Evolutionary conservation across 371 early-diverging fungal genomes (phyloP).

Genomic region (Mortierella sp.): DNA sequence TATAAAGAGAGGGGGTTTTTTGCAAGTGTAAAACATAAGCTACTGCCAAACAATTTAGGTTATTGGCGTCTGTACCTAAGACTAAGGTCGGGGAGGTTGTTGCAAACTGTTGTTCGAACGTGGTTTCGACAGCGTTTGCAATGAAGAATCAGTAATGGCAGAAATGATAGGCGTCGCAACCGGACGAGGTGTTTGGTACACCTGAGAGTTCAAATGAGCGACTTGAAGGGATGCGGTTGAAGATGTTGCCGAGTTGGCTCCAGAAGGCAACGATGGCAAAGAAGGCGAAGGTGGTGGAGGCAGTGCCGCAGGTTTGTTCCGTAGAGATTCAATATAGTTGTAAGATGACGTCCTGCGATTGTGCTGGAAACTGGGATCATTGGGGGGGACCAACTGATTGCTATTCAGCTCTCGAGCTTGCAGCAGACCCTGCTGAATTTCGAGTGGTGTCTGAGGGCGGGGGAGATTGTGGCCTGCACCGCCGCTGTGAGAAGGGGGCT

Average conservation of each 20-base stretch:
- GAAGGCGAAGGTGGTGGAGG: slow-evolving; percentile 43
- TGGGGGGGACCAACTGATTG: slow-evolving; percentile 5
- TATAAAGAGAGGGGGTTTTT: too few species aligned
- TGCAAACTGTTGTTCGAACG: background rate
- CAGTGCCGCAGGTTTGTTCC: slow-evolving; percentile 24
- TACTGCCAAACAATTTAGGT: too few species aligned
- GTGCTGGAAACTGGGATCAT: slow-evolving; percentile 31
- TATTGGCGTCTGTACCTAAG: too few species aligned
- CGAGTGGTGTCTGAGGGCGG: slow-evolving; percentile 20
- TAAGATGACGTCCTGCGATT: slow-evolving; percentile 32
- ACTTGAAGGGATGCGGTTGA: slow-evolving; percentile 8
- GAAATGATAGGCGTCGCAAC: too few species aligned
- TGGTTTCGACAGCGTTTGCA: background rate
- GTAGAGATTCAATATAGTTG: slow-evolving; percentile 18
- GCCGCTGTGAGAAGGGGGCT: background rate
- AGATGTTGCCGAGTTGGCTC: slow-evolving; percentile 15
- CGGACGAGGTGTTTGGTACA: too few species aligned
- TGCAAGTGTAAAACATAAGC: too few species aligned
- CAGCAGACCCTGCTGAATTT: slow-evolving; percentile 36
- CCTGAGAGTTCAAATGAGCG: background rate
- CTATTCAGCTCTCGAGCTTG: slow-evolving; percentile 11
- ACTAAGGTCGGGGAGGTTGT: too few species aligned
- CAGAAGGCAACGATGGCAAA: slow-evolving; percentile 18
- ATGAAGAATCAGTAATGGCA: too few species aligned
- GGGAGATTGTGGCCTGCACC: background rate